Evolutionary conservation across 176 grass and related monocot genomes (phyloP).

Genomic region (Calamus simplicifolius): DNA sequence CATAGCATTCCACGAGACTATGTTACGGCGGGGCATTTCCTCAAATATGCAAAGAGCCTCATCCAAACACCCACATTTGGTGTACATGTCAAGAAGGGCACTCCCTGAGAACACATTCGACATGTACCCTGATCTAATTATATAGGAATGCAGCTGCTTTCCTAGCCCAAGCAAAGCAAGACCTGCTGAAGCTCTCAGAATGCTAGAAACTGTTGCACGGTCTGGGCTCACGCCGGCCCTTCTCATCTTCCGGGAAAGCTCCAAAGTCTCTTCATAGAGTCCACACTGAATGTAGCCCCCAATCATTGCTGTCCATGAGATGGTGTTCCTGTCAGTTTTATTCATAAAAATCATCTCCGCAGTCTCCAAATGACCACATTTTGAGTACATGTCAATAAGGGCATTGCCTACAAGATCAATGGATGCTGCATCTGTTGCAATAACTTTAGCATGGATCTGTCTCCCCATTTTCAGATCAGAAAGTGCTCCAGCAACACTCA

Average conservation of each 20-base stretch:
- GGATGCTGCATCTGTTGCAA: conserved; percentile 33
- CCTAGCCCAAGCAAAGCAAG: conserved; percentile 48
- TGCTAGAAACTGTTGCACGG: conserved; percentile 50
- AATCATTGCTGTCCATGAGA: conserved; percentile 60
- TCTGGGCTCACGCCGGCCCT: conserved; percentile 40
- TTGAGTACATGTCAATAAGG: conserved; percentile 67
- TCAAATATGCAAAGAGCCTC: conserved; percentile 47
- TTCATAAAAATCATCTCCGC: conserved; percentile 36
- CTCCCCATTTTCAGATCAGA: conserved; percentile 50
- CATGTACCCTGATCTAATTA: conserved; percentile 44
- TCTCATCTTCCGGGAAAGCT: conserved; percentile 50
- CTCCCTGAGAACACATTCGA: conserved; percentile 51
- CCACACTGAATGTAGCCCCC: conserved; percentile 55
- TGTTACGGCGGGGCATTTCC: conserved; percentile 73
- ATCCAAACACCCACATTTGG: conserved; percentile 61
- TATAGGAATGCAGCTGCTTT: conserved; percentile 50
- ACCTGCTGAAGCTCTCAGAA: conserved; percentile 57
- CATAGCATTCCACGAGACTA: conserved; percentile 73
- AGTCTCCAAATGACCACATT: conserved; percentile 41
- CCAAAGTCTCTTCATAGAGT: conserved; percentile 35
- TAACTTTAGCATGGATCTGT: conserved; percentile 68
- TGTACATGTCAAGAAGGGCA: conserved; percentile 91
- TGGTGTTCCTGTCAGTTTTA: conserved; percentile 28
- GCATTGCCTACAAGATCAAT: conserved; percentile 54
- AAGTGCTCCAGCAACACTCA: conserved; percentile 56